These are phyloP conservation scores for Termitomyces titanicus DNA, from an alignment of 768 basidiomycete species.

Conservation along the genomic window DNA sequence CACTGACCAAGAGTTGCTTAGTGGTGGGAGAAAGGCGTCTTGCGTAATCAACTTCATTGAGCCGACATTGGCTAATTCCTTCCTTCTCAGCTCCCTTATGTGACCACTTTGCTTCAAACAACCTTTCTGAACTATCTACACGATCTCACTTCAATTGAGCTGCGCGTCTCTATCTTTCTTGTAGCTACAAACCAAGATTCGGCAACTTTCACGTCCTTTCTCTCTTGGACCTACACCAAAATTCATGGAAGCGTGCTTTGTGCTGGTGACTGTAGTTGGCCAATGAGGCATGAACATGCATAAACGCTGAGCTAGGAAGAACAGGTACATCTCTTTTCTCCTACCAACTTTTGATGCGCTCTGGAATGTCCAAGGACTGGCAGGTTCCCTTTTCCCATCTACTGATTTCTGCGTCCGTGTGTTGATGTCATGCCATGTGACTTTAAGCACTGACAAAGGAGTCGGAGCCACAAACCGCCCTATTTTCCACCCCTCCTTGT, in stretches of 20 bases:
- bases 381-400: not conserved
- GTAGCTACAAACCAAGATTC: not conserved
- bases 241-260: too few relatives aligned
- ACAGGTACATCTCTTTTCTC: not conserved
- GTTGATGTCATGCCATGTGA: conserved; percentile 23
- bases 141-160: not conserved
- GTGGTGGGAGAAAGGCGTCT: conserved; percentile 7
- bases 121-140: not conserved
- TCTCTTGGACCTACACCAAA: not conserved
- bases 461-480: conserved; percentile 20
- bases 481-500: conserved; percentile 22
- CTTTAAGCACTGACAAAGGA: conserved; percentile 13
- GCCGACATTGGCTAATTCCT: not conserved
- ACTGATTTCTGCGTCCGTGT: conserved; percentile 20
- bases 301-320: not conserved
- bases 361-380: not conserved
- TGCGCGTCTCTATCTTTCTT: not conserved
- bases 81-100: not conserved
- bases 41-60: conserved; percentile 10
- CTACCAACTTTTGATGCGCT: not conserved
- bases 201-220: not conserved
- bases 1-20: not conserved
- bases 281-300: not conserved
- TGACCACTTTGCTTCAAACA: not conserved
- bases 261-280: not conserved